These are phyloP conservation scores for Metschnikowia proteae DNA, from an alignment of 805 yeast species.

Conservation along the genomic window DNA sequence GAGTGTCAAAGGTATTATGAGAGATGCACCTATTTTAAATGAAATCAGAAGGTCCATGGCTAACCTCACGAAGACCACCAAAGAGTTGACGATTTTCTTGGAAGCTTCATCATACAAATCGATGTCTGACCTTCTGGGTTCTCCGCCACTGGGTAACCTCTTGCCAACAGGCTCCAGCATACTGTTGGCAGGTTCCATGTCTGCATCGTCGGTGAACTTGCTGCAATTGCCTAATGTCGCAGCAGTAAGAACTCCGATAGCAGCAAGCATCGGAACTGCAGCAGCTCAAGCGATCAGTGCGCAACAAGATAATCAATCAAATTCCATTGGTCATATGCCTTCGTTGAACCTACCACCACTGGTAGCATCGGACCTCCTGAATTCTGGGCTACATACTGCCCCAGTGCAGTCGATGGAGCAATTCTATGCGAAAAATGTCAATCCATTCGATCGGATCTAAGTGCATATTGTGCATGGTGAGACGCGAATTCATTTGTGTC, in stretches of 20 bases:
- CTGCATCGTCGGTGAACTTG: conserved; percentile 7
- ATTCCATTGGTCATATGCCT: conserved; percentile 1
- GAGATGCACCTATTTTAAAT: conserved; percentile 72
- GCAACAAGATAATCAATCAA: conserved; percentile 10
- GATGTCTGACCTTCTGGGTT: conserved; percentile 14
- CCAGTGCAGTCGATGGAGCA: conserved; percentile 21
- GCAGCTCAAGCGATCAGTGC: conserved; percentile 19
- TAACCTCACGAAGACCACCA: conserved; percentile 78
- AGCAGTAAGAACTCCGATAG: conserved; percentile 16
- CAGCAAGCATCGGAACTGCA: conserved; percentile 16
- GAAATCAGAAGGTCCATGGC: conserved; percentile 80
- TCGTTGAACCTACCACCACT: conserved; percentile 15
- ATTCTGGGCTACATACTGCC: conserved; percentile 16
- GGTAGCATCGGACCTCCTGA: conserved; percentile 13
- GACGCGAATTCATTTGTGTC: conserved; percentile 1
- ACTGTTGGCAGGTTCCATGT: conserved; percentile 1
- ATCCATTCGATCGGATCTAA: conserved; percentile 15
- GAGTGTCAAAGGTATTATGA: conserved; percentile 75
- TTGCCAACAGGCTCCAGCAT: conserved; percentile 1
- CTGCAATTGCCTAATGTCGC: conserved; percentile 3
- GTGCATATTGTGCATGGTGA: not conserved
- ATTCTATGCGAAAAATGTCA: conserved; percentile 16
- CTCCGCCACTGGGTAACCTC: conserved; percentile 7
- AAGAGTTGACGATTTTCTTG: conserved; percentile 83
- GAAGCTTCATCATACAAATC: conserved; percentile 41